Conservation (phyloP, 2,329 filamentous ascomycete genomes). For the Fusarium musae region DNA sequence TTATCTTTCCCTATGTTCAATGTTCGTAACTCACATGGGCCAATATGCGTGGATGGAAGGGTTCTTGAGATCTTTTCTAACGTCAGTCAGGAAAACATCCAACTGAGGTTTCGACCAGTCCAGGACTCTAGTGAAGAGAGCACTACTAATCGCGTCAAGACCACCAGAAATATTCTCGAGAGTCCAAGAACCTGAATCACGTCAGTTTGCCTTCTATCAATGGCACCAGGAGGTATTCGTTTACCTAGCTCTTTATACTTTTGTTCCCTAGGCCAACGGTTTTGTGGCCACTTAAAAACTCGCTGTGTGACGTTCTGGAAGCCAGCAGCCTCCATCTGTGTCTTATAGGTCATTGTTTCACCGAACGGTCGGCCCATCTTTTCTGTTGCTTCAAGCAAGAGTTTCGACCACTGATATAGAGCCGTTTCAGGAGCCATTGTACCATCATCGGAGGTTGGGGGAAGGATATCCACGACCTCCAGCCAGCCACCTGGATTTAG, state of each 20-base stretch:
- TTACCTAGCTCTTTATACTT: conserved; percentile 61
- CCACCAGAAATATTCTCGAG: conserved; percentile 32
- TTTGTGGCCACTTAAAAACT: conserved; percentile 59
- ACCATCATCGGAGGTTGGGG: conserved; percentile 7
- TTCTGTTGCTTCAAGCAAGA: conserved; percentile 40
- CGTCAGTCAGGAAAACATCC: conserved; percentile 36
- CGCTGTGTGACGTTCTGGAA: conserved; percentile 60
- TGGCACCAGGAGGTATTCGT: no score
- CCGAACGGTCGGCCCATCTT: conserved; percentile 44
- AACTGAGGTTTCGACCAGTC: conserved; percentile 43
- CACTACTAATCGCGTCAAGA: conserved; percentile 43
- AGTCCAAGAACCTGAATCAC: conserved; percentile 15
- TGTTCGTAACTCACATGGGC: conserved; percentile 29
- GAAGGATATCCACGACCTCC: conserved; percentile 37
- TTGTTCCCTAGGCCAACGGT: conserved; percentile 60
- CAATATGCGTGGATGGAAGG: conserved; percentile 45
- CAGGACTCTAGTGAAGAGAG: conserved; percentile 41
- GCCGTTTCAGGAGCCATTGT: conserved; percentile 26
- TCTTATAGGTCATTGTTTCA: conserved; percentile 31
- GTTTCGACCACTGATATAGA: conserved; percentile 34
- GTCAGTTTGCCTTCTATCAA: not conserved
- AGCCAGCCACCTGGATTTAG: conserved; percentile 40
- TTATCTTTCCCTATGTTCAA: not conserved
- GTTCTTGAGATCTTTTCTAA: conserved; percentile 43
- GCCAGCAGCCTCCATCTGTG: conserved; percentile 58